These are phyloP conservation scores for Beauveria varroae DNA, from an alignment of 2,329 filamentous ascomycete species.

Conservation along the genomic window DNA sequence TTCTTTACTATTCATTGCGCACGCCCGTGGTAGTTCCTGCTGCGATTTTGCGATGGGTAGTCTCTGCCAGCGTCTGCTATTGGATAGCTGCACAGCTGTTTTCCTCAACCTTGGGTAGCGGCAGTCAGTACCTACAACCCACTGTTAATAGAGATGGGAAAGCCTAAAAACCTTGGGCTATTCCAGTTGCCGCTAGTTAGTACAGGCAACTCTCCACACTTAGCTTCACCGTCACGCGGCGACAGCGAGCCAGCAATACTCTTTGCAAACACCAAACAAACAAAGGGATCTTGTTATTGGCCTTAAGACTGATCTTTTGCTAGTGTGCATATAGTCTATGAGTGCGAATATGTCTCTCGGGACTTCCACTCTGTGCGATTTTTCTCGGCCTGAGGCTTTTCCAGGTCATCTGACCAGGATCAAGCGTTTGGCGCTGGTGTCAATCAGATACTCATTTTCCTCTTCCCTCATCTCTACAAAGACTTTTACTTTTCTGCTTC, in stretches of 20 bases:
- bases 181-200: not conserved
- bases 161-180: too few relatives aligned
- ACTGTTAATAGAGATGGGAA: too few relatives aligned
- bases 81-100: too few relatives aligned
- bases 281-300: not conserved
- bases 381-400: not conserved
- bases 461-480: not conserved
- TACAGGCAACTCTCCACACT: not conserved
- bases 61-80: too few relatives aligned
- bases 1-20: too few relatives aligned
- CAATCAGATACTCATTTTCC: not conserved
- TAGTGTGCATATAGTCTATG: not conserved
- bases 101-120: too few relatives aligned
- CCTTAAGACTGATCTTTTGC: not conserved
- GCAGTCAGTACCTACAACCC: too few relatives aligned
- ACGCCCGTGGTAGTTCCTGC: too few relatives aligned
- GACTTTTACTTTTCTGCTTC: not conserved
- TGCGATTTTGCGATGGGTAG: too few relatives aligned
- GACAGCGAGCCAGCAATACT: not conserved
- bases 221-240: not conserved
- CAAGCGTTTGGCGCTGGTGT: not conserved
- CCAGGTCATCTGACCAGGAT: not conserved
- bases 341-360: not conserved
- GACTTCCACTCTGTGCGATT: not conserved
- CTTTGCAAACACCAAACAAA: not conserved